phyloP scores from a whole-genome alignment of 371 early-diverging fungal genomes.

The Mortierella polycephala region DNA sequence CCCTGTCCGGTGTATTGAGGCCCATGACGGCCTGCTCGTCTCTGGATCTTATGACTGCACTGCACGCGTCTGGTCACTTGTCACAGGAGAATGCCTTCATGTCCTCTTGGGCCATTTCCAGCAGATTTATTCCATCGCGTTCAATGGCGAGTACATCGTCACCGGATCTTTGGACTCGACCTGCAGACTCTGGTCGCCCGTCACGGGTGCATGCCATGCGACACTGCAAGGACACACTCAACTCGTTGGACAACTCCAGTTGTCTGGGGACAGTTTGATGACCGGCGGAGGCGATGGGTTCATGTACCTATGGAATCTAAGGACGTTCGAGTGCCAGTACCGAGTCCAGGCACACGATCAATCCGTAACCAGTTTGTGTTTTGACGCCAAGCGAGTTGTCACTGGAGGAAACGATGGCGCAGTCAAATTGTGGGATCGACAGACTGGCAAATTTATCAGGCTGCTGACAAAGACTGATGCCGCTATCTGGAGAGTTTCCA shows the following conservation, averaged over 20 bases:
- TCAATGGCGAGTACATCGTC: conserved; percentile 73
- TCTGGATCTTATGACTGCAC: conserved; percentile 93
- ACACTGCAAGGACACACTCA: conserved; percentile 84
- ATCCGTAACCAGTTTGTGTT: conserved; percentile 89
- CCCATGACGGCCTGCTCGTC: conserved; percentile 78
- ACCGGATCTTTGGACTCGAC: conserved; percentile 84
- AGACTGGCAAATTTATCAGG: conserved; percentile 77
- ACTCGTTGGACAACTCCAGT: conserved; percentile 86
- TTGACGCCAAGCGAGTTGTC: conserved; percentile 83
- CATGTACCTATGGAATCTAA: conserved; percentile 89
- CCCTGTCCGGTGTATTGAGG: conserved; percentile 86
- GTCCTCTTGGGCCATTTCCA: conserved; percentile 76
- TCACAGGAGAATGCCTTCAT: conserved; percentile 76
- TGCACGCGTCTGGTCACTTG: conserved; percentile 88
- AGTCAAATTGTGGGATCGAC: conserved; percentile 88
- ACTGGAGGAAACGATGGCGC: conserved; percentile 89
- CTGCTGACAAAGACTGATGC: conserved; percentile 70
- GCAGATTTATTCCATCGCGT: conserved; percentile 76
- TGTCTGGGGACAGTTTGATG: conserved; percentile 67
- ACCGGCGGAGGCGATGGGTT: conserved; percentile 91
- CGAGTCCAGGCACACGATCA: conserved; percentile 83
- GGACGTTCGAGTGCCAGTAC: conserved; percentile 71
- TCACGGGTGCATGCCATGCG: conserved; percentile 67
- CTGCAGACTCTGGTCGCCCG: conserved; percentile 78
- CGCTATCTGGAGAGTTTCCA: conserved; percentile 72